A percentile compares a stretch with the other conserved stretches of the same genome.
phyloP scores from a whole-genome alignment of 2,329 filamentous ascomycete species.

The Diaporthe citrichinensis region DNA sequence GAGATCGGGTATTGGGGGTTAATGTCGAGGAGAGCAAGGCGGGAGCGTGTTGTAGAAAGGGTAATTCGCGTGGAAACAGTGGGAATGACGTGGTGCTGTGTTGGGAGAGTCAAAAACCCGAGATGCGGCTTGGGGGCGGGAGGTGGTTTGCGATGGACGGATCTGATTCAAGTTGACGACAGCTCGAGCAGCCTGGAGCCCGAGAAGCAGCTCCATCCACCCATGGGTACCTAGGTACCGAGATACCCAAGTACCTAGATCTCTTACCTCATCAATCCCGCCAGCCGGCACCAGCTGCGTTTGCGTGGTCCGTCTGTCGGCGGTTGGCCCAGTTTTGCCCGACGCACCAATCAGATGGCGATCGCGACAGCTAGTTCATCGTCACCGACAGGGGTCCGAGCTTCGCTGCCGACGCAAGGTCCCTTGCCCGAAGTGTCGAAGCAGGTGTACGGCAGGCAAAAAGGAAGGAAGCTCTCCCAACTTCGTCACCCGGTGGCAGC shows the following conservation, averaged over 20 bases:
- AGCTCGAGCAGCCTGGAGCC: constrained; percentile 48
- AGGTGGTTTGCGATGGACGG: constrained; percentile 32
- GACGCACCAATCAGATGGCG: constrained; percentile 5
- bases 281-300: neutral
- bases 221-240: constrained; percentile 1
- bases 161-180: constrained; percentile 47
- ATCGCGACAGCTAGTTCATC: constrained; percentile 21
- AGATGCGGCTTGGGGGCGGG: constrained; percentile 33
- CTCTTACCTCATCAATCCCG: neutral
- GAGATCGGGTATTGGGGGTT: neutral
- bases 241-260: neutral
- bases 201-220: constrained; percentile 2
- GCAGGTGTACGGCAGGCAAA: constrained; percentile 19
- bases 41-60: constrained; percentile 13
- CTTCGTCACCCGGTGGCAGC: constrained; percentile 8
- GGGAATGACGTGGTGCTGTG: constrained; percentile 7
- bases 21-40: neutral
- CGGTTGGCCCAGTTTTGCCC: neutral
- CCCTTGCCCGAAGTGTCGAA: constrained; percentile 20
- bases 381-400: constrained; percentile 27
- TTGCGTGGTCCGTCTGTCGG: neutral
- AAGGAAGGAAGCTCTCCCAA: constrained; percentile 21
- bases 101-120: constrained; percentile 18
- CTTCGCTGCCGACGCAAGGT: constrained; percentile 5
- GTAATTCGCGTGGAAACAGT: neutral